Percentiles rank a stretch among this genome's conserved stretches.
These are phyloP conservation scores for Antrodiella citrinella DNA, from an alignment of 768 basidiomycete genomes.

Conservation along the genomic window DNA sequence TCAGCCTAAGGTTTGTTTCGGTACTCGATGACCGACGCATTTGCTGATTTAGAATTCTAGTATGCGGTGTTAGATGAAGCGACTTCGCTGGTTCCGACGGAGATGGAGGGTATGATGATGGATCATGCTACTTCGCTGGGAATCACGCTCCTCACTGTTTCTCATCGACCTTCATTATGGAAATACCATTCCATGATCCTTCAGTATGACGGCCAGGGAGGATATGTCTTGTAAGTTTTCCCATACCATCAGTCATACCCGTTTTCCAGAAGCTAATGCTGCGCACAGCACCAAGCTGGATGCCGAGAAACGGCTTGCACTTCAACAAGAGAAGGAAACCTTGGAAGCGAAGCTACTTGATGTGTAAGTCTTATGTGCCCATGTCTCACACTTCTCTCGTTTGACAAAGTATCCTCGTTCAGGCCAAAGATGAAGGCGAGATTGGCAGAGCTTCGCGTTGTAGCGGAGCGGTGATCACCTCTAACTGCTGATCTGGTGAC, in stretches of 20 bases:
- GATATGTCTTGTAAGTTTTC: slow-evolving; percentile 81
- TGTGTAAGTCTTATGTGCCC: slow-evolving; percentile 53
- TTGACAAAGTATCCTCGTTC: too few relatives aligned
- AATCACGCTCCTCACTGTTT: slow-evolving; percentile 91
- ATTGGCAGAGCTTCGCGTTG: slow-evolving; percentile 53
- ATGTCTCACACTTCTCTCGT: background rate
- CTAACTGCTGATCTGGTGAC: too few relatives aligned
- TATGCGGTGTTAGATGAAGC: slow-evolving; percentile 97
- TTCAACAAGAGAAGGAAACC: slow-evolving; percentile 92
- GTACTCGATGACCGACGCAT: background rate
- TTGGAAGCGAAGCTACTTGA: slow-evolving; percentile 81
- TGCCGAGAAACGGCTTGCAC: slow-evolving; percentile 78
- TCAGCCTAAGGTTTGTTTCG: slow-evolving; percentile 62
- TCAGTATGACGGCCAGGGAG: slow-evolving; percentile 91
- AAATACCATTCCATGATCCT: slow-evolving; percentile 84
- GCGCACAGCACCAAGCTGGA: slow-evolving; percentile 74
- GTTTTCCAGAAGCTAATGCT: slow-evolving; percentile 1
- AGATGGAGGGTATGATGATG: slow-evolving; percentile 94
- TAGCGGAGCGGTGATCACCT: slow-evolving; percentile 14
- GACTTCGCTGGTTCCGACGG: slow-evolving; percentile 87
- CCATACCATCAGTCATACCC: background rate
- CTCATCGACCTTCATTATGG: slow-evolving; percentile 92
- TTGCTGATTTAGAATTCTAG: slow-evolving; percentile 30
- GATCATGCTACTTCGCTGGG: slow-evolving; percentile 79
- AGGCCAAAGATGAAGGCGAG: slow-evolving; percentile 80